phyloP scores from a whole-genome alignment of 1,284 basidiomycete species.

The Uromyces viciae-fabae region DNA sequence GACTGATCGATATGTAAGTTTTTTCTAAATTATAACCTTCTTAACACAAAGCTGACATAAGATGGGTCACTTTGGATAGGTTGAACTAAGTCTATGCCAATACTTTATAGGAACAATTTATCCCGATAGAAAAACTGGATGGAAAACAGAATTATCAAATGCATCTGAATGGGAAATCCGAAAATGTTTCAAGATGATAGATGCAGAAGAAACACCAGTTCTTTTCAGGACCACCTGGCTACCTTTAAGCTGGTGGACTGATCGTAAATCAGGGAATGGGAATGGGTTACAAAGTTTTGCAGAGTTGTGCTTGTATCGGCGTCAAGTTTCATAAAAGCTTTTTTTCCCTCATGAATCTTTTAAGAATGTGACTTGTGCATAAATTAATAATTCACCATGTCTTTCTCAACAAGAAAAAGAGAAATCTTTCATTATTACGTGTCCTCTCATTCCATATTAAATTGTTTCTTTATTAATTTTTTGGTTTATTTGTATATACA shows the following conservation, averaged over 20 bases:
- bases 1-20: conserved; percentile 70
- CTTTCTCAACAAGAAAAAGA: no score
- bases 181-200: conserved; percentile 14
- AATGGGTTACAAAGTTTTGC: conserved; percentile 11
- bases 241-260: conserved; percentile 20
- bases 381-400: no score
- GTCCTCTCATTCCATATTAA: no score
- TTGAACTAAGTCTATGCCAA: conserved; percentile 67
- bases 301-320: conserved; percentile 16
- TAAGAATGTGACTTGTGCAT: no score
- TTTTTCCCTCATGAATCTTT: no score
- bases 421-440: no score
- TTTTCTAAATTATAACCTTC: not conserved
- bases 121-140: conserved; percentile 62
- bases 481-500: no score
- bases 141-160: not conserved
- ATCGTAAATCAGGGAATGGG: not conserved
- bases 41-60: no score
- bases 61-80: conserved; percentile 58
- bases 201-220: conserved; percentile 1
- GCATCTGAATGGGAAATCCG: not conserved
- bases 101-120: conserved; percentile 83
- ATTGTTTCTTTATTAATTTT: no score
- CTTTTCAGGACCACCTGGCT: conserved; percentile 5
- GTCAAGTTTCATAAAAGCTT: no score